phyloP scores from a whole-genome alignment of 345 rosid genomes.

The Brassica napus region Da-Ae NC_063451.1:25325501-25326000 shows the following conservation, averaged over 20 bases:
- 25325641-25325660: not conserved
- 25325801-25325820: too few species aligned
- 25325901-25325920: not conserved
- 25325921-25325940: not conserved
- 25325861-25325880: not conserved
- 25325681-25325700: not conserved
- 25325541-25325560: not conserved
- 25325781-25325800: not conserved
- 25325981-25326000: too few species aligned
- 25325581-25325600: not conserved
- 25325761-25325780: not conserved
- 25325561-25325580: too few species aligned
- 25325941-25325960: not conserved
- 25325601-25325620: too few species aligned
- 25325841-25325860: not conserved
- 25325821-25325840: too few species aligned
- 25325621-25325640: too few species aligned
- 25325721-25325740: not conserved
- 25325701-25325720: not conserved
- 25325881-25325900: too few species aligned
- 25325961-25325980: not conserved
- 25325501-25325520: not conserved
- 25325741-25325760: not conserved
- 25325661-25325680: not conserved
- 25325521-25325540: too few species aligned